Evolutionary conservation across 305 asterid genomes (phyloP).

Genomic region (Galium porrigens): DNA sequence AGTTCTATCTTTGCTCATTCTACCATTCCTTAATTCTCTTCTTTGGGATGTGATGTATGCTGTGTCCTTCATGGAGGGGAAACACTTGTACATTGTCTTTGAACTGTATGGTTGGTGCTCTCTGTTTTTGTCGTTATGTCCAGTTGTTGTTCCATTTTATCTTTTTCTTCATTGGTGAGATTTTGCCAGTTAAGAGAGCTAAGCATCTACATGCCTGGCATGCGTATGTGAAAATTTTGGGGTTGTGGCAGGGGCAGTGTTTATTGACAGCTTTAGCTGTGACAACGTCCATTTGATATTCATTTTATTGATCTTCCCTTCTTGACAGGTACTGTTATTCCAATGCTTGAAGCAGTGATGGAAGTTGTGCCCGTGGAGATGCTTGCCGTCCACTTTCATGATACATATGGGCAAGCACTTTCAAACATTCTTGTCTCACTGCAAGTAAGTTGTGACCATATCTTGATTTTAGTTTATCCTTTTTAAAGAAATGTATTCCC

Average conservation of each 20-base stretch:
- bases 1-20: neutral
- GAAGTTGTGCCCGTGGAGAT: constrained; percentile 60
- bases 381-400: constrained; percentile 85
- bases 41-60: neutral
- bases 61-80: neutral
- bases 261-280: neutral
- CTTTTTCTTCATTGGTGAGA: neutral
- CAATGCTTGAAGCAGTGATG: constrained; percentile 74
- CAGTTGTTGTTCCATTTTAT: neutral
- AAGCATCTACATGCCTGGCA: neutral
- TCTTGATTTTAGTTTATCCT: neutral
- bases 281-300: neutral
- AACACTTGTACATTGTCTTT: neutral
- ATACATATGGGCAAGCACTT: constrained; percentile 86
- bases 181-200: neutral
- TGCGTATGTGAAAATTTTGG: neutral
- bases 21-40: neutral
- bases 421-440: constrained; percentile 72
- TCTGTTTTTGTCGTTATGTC: neutral
- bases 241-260: neutral
- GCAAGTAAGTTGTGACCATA: constrained; percentile 37
- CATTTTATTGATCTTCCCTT: neutral
- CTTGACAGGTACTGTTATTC: constrained; percentile 54
- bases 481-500: neutral
- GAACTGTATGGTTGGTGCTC: neutral